phyloP scores from a whole-genome alignment of 305 asterid species.

The Striga hermonthica region DNA sequence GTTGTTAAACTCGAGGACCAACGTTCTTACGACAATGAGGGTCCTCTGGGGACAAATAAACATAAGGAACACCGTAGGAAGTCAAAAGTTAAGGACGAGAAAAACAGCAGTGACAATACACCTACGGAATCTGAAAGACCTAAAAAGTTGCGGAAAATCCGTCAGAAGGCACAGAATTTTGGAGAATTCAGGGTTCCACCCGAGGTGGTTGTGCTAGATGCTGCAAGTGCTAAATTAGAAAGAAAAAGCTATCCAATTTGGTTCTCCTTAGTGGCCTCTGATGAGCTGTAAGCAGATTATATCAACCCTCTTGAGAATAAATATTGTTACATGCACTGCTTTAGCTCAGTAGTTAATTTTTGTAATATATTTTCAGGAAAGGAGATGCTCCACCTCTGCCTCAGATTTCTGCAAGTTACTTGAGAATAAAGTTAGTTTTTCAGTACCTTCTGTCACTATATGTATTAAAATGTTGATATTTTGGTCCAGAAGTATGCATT shows the following conservation, averaged over 20 bases:
- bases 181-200: constrained; percentile 50
- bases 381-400: constrained; percentile 71
- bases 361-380: constrained; percentile 49
- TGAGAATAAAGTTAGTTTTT: constrained; percentile 79
- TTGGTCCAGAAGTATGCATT: no score
- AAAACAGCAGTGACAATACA: constrained; percentile 33
- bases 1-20: constrained; percentile 42
- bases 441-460: constrained; percentile 22
- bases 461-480: neutral
- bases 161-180: constrained; percentile 38
- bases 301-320: neutral
- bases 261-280: constrained; percentile 82
- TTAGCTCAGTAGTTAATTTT: constrained; percentile 32
- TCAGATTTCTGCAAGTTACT: constrained; percentile 81
- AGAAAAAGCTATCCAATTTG: constrained; percentile 66
- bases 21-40: constrained; percentile 36
- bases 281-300: constrained; percentile 57
- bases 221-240: constrained; percentile 46
- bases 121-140: constrained; percentile 52
- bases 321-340: constrained; percentile 2
- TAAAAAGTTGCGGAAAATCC: constrained; percentile 45
- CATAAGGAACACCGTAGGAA: constrained; percentile 43
- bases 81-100: constrained; percentile 48
- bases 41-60: constrained; percentile 36
- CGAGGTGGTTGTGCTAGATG: constrained; percentile 57